Evolutionary conservation across 1,284 basidiomycete species (phyloP).

Genomic region (Papiliotrema nemorosa): DNA sequence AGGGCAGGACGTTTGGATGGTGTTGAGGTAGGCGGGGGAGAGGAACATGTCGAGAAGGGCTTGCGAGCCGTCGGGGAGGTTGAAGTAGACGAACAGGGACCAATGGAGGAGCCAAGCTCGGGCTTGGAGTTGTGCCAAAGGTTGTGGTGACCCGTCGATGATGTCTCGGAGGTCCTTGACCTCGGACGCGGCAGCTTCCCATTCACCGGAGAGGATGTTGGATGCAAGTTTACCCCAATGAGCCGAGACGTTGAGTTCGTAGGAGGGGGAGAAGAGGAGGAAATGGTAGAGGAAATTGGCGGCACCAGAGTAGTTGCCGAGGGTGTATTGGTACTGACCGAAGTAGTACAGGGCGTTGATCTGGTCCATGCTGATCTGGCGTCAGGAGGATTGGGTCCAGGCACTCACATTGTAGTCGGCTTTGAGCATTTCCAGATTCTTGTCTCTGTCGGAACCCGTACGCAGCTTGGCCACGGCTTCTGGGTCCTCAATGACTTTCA

Average conservation of each 20-base stretch:
- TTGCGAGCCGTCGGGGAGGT: slow-evolving; percentile 73
- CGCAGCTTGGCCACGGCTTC: slow-evolving; percentile 75
- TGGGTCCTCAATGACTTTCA: slow-evolving; percentile 95
- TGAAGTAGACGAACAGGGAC: slow-evolving; percentile 98
- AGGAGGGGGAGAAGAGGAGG: slow-evolving; percentile 91
- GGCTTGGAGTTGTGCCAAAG: slow-evolving; percentile 82
- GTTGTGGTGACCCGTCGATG: slow-evolving; percentile 68
- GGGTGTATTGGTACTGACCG: slow-evolving; percentile 96
- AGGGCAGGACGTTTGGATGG: slow-evolving; percentile 92
- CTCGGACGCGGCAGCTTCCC: slow-evolving; percentile 90
- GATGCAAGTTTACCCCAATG: slow-evolving; percentile 98
- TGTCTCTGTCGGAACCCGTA: slow-evolving; percentile 83
- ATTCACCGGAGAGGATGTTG: slow-evolving; percentile 90
- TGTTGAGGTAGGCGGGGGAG: slow-evolving; percentile 92
- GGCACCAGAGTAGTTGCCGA: slow-evolving; percentile 92
- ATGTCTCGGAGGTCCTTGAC: slow-evolving; percentile 88
- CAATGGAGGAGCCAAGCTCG: slow-evolving; percentile 97
- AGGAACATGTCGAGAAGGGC: slow-evolving; percentile 95
- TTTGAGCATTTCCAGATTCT: slow-evolving; percentile 90
- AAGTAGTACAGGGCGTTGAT: slow-evolving; percentile 96
- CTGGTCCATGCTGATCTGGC: slow-evolving; percentile 84
- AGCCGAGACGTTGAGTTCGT: slow-evolving; percentile 85
- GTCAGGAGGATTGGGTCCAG: background rate
- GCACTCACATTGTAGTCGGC: slow-evolving; percentile 80
- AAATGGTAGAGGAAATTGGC: slow-evolving; percentile 99